Percentiles rank a stretch among this genome's conserved stretches.
Conservation (phyloP, 2,329 filamentous ascomycete species). For the Microdochium paspali region DNA sequence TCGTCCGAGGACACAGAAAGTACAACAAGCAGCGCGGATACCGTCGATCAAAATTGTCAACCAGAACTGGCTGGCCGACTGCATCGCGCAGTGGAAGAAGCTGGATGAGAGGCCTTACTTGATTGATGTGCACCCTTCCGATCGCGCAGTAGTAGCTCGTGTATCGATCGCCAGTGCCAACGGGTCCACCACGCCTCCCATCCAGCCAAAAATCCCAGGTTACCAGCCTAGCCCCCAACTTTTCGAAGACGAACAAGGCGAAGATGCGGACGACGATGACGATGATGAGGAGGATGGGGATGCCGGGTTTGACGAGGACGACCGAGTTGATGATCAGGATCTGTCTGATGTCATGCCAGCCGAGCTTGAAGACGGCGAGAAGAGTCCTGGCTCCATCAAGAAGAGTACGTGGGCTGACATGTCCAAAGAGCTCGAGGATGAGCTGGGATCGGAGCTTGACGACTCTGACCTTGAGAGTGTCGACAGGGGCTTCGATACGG, state of each 20-base stretch:
- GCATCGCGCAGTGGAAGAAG: constrained; percentile 72
- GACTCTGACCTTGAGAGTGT: constrained; percentile 35
- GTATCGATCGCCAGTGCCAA: constrained; percentile 13
- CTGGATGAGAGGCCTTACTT: constrained; percentile 72
- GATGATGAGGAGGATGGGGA: constrained; percentile 24
- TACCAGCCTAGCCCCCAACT: constrained; percentile 15
- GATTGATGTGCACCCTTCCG: constrained; percentile 64
- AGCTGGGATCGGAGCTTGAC: constrained; percentile 43
- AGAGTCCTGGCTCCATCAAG: constrained; percentile 19
- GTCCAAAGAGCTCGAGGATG: constrained; percentile 57
- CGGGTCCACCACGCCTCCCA: constrained; percentile 24
- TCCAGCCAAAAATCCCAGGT: constrained; percentile 33
- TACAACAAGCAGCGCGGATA: constrained; percentile 74
- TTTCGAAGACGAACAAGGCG: constrained; percentile 16
- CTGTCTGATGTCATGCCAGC: constrained; percentile 38
- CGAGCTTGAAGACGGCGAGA: constrained; percentile 32
- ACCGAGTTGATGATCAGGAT: constrained; percentile 27
- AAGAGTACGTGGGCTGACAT: constrained; percentile 25
- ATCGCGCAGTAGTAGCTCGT: constrained; percentile 33
- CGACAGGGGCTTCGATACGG: constrained; percentile 18
- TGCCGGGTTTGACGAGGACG: constrained; percentile 19
- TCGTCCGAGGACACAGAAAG: constrained; percentile 78
- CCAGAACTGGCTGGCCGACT: constrained; percentile 81
- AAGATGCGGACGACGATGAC: constrained; percentile 29
- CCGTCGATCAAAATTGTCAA: constrained; percentile 83